Evolutionary conservation across 371 early-diverging fungal genomes (phyloP).

Genomic region (Apophysomyces trapeziformis): DNA sequence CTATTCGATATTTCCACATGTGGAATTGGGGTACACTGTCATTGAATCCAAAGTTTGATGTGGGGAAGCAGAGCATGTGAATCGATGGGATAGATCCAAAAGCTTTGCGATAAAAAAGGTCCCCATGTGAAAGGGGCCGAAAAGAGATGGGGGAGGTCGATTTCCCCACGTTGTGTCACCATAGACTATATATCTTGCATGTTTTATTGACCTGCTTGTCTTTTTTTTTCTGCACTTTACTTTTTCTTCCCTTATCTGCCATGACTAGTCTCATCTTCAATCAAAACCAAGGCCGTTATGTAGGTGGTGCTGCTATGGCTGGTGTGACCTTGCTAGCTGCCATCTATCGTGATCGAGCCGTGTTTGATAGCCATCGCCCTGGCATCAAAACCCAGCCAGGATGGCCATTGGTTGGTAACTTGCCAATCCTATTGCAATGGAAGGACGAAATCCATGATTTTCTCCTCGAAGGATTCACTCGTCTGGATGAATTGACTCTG

Average conservation of each 20-base stretch:
- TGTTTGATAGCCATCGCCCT: conserved; percentile 24
- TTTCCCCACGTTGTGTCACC: conserved; percentile 11
- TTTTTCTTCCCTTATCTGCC: background rate
- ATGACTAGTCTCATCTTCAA: conserved; percentile 10
- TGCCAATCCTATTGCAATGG: conserved; percentile 17
- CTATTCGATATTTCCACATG: background rate
- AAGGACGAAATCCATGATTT: conserved; percentile 28
- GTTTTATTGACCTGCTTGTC: background rate
- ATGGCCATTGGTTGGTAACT: conserved; percentile 28
- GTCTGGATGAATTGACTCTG: conserved; percentile 19
- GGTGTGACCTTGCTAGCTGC: conserved; percentile 24
- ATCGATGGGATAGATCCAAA: background rate
- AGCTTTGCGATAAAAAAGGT: background rate
- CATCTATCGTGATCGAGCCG: conserved; percentile 32
- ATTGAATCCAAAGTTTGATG: background rate
- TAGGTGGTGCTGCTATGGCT: conserved; percentile 35
- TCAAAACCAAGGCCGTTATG: conserved; percentile 20
- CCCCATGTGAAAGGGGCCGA: conserved; percentile 8
- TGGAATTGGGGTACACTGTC: conserved; percentile 5
- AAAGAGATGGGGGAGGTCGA: background rate
- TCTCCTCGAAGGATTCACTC: conserved; percentile 21
- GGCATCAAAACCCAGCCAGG: conserved; percentile 23
- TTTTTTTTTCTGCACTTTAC: background rate
- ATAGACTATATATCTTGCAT: conserved; percentile 6
- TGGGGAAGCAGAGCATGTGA: conserved; percentile 9